phyloP scores from a whole-genome alignment of 2,329 filamentous ascomycete species.

The Colletotrichum higginsianum region DNA sequence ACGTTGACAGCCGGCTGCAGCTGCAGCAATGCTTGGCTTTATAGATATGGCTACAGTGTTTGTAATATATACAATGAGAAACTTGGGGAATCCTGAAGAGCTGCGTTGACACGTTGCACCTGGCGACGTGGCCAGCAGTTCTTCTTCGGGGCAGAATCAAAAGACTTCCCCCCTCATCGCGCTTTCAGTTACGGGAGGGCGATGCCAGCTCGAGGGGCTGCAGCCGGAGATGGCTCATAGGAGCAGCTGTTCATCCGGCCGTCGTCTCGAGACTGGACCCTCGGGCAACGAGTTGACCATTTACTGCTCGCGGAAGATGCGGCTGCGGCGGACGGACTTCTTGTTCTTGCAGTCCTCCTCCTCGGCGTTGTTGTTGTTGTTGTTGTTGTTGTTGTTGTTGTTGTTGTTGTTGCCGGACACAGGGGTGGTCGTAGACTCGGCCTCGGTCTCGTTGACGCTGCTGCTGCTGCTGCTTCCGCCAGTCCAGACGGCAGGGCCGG shows the following conservation, averaged over 20 bases:
- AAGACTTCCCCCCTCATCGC: no score
- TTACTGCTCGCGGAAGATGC: background rate
- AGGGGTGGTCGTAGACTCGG: background rate
- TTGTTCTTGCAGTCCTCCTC: background rate
- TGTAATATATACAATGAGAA: background rate
- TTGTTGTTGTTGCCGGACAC: background rate
- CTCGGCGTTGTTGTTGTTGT: background rate
- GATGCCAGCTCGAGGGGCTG: background rate
- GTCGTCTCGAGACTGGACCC: background rate
- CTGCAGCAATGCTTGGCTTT: no score
- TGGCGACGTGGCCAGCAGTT: background rate
- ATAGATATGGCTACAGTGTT: no score
- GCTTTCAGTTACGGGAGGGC: background rate
- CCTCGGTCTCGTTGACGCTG: background rate
- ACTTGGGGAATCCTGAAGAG: no score
- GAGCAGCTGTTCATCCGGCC: background rate
- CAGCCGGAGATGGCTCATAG: background rate
- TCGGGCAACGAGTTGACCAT: background rate
- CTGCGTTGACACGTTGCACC: background rate
- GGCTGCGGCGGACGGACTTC: background rate
- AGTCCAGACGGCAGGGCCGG: conserved; percentile 31
- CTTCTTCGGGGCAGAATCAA: no score
- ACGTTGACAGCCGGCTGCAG: no score
- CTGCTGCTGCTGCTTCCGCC: conserved; percentile 1
- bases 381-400: no score